Evolutionary conservation across 768 basidiomycete species (phyloP).

Genomic region (Tylopilus rubrobrunneus): DNA sequence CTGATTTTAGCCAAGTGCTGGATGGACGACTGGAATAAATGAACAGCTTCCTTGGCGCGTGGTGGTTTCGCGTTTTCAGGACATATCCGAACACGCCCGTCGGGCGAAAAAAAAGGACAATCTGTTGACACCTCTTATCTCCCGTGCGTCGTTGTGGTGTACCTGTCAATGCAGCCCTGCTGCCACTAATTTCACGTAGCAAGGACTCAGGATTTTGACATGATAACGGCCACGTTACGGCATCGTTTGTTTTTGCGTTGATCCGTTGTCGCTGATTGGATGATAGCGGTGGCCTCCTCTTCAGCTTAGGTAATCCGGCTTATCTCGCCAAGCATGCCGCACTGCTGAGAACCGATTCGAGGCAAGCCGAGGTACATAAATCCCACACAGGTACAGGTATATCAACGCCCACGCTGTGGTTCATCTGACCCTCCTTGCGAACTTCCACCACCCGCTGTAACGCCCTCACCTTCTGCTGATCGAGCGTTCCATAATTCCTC

Average conservation of each 20-base stretch:
- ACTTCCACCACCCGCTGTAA: slow-evolving; percentile 1
- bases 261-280: slow-evolving; percentile 14
- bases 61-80: not conserved
- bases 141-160: not conserved
- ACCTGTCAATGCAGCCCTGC: slow-evolving; percentile 8
- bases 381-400: slow-evolving; percentile 23
- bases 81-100: not conserved
- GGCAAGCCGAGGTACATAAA: slow-evolving; percentile 6
- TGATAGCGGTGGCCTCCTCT: slow-evolving; percentile 17
- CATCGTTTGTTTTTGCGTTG: not conserved
- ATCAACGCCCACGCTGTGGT: slow-evolving; percentile 6
- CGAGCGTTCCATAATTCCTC: not conserved
- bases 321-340: slow-evolving; percentile 25
- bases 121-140: slow-evolving; percentile 12
- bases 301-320: slow-evolving; percentile 14
- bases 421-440: not conserved
- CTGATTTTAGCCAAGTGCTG: not conserved
- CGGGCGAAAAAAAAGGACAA: not conserved
- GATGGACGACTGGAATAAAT: too few species aligned
- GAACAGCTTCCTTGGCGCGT: not conserved
- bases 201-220: slow-evolving; percentile 7
- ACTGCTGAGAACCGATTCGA: slow-evolving; percentile 1
- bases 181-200: not conserved
- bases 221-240: slow-evolving; percentile 7
- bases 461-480: not conserved